These are phyloP conservation scores for Cercospora janseana DNA, from an alignment of 2,329 filamentous ascomycete genomes.

Conservation along the genomic window DNA sequence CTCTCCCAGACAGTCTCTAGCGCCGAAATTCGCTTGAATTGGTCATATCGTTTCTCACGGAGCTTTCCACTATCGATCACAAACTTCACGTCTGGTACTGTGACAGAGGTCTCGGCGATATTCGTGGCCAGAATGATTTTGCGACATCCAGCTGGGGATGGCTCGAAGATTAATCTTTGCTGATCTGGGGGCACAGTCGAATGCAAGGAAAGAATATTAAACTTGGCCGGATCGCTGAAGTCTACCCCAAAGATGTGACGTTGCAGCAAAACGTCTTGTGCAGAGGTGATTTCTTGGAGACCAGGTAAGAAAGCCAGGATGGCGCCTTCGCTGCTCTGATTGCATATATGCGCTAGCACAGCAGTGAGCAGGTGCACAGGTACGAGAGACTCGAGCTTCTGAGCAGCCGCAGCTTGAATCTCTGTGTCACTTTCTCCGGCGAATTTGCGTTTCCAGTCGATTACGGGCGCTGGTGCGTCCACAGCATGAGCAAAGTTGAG, in stretches of 20 bases:
- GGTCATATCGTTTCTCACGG: constrained; percentile 43
- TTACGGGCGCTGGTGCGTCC: constrained; percentile 29
- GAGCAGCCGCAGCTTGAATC: constrained; percentile 20
- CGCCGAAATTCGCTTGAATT: constrained; percentile 40
- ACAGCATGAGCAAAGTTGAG: constrained; percentile 20
- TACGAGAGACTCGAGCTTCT: constrained; percentile 42
- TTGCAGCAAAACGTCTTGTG: constrained; percentile 33
- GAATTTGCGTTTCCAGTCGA: constrained; percentile 43
- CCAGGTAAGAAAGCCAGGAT: constrained; percentile 53
- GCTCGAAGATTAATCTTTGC: constrained; percentile 45
- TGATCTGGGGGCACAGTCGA: constrained; percentile 45
- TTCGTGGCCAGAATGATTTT: constrained; percentile 53
- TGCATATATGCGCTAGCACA: constrained; percentile 48
- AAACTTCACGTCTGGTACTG: constrained; percentile 52
- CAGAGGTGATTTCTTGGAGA: constrained; percentile 40
- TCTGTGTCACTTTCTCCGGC: constrained; percentile 30
- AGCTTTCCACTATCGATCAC: constrained; percentile 52
- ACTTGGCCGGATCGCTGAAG: constrained; percentile 42
- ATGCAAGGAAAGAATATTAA: constrained; percentile 49
- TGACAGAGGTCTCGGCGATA: constrained; percentile 53
- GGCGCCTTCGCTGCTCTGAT: constrained; percentile 44
- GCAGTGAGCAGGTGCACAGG: constrained; percentile 46
- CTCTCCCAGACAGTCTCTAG: constrained; percentile 49
- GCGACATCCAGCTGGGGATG: constrained; percentile 43
- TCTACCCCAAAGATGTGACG: constrained; percentile 39